phyloP scores from a whole-genome alignment of 1,284 basidiomycete species.

The Hemileia vastatrix region DNA sequence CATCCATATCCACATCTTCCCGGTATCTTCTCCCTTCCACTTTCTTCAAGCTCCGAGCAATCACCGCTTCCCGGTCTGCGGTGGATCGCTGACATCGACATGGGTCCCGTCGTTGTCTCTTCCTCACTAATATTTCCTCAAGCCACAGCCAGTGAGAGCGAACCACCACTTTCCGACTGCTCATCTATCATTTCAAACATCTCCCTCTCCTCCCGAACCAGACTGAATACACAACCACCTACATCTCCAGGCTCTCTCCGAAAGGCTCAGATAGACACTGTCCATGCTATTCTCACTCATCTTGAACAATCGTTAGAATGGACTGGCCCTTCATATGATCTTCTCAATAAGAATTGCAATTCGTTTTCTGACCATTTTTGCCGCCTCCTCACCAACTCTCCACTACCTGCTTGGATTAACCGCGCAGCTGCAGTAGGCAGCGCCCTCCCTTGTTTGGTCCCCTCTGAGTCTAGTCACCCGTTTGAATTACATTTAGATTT shows the following conservation, averaged over 20 bases:
- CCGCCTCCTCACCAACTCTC: conserved; percentile 3
- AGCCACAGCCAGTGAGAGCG: no score
- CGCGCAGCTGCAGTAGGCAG: conserved; percentile 8
- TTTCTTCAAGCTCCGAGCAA: not conserved
- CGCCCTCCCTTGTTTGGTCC: conserved; percentile 11
- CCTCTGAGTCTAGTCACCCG: no score
- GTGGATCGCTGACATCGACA: conserved; percentile 11
- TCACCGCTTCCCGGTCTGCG: conserved; percentile 10
- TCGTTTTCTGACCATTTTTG: conserved; percentile 10
- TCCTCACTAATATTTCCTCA: no score
- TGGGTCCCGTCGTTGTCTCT: no score
- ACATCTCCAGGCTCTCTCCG: not conserved
- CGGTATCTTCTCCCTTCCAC: conserved; percentile 15
- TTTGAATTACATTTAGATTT: no score
- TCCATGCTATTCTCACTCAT: conserved; percentile 1
- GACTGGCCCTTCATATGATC: conserved; percentile 17
- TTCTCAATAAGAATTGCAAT: conserved; percentile 11
- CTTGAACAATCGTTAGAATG: conserved; percentile 13
- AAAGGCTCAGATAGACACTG: conserved; percentile 8
- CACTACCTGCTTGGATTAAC: conserved; percentile 14
- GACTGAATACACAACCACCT: not conserved
- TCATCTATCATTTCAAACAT: no score
- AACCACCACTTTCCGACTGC: no score
- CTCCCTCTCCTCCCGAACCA: not conserved
- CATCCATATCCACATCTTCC: conserved; percentile 9